Conservation (phyloP, 495 filamentous ascomycete species). For the Penicillium ucsense region DNA sequence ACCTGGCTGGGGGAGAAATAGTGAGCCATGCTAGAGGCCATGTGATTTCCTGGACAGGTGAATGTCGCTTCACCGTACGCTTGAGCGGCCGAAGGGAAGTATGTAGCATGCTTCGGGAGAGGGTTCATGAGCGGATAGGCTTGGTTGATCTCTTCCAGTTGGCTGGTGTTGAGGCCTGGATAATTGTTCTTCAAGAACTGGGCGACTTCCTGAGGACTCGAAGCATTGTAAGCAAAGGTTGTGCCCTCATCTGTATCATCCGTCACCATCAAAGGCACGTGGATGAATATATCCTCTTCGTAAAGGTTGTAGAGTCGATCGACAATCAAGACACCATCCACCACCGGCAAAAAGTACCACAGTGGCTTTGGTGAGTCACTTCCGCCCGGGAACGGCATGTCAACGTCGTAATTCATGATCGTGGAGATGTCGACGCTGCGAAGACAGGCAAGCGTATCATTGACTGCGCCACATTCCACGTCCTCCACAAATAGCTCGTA, state of each 20-base stretch:
- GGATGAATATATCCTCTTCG: slow-evolving; percentile 43
- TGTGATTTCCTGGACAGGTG: slow-evolving; percentile 44
- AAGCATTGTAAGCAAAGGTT: slow-evolving; percentile 42
- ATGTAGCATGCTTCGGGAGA: slow-evolving; percentile 30
- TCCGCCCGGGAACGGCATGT: slow-evolving; percentile 42
- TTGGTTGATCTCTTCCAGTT: slow-evolving; percentile 44
- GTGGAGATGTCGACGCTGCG: slow-evolving; percentile 37
- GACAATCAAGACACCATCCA: slow-evolving; percentile 46
- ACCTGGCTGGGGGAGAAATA: slow-evolving; percentile 20
- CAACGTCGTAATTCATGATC: slow-evolving; percentile 40
- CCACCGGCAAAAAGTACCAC: slow-evolving; percentile 43
- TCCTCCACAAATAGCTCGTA: slow-evolving; percentile 46
- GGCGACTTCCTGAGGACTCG: slow-evolving; percentile 30
- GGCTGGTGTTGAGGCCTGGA: slow-evolving; percentile 38
- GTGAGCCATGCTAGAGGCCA: slow-evolving; percentile 33
- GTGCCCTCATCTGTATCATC: slow-evolving; percentile 60
- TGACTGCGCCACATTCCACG: slow-evolving; percentile 32
- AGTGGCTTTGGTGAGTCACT: slow-evolving; percentile 24
- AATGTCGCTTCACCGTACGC: slow-evolving; percentile 61
- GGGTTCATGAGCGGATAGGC: slow-evolving; percentile 44
- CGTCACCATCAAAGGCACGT: slow-evolving; percentile 54
- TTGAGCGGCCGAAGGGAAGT: slow-evolving; percentile 46
- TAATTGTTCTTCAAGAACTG: slow-evolving; percentile 54
- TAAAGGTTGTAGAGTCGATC: slow-evolving; percentile 48
- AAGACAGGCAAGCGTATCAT: slow-evolving; percentile 45